Evolutionary conservation across 1,284 basidiomycete species (phyloP), one percentile per base, ranked within the genome.

Genomic region (Gymnopus androsaceus): DNA sequence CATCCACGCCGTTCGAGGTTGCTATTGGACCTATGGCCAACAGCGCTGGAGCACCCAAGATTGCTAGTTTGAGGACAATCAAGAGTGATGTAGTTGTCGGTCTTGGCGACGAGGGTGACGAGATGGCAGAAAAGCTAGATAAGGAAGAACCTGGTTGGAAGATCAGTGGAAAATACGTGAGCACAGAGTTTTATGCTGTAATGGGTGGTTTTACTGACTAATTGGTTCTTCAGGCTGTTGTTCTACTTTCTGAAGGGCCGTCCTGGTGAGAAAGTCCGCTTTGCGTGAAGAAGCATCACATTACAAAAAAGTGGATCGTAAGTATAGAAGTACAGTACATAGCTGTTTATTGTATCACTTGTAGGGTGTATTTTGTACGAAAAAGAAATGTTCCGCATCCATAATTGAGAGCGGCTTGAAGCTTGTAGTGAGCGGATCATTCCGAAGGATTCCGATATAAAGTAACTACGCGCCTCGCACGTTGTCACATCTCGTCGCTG

Each of bases 21-120:
- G 93, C 95, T 4, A 98, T 98, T 63, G 95, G 96, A 0, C 91
- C 95, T 0, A 90, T 99, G 81, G 93, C 94, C 0, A 92, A 82
- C 60, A 84, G 92, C 21, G 80, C 92, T 25, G 95, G 95, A 49
- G 92, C 95, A 12, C 95, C 96, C 0, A 92, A 88, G 63, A 78
- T 98, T 30, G 90, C 83, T 65, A 92, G 90, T 60, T 73, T 95
- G 66, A 80, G 94, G 58, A 95, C 94, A 3, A 87, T 95, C 77
- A 95, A 95, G 76, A 90, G 88, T 62, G 92, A 95, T 61, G 87
- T 89, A 19, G 87, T 89, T 4, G 87, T 89, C 46, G 87, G 87
- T 11, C 71, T 89, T 14, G 85, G 84, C 30, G 67, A 75, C n/a
- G 73, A 84, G 9, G 93, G 92, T 27, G 85, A 93, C 59, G 78